These are phyloP conservation scores for Tagetes erecta DNA, from an alignment of 129 eudicot genomes.

Conservation along the genomic window DNA sequence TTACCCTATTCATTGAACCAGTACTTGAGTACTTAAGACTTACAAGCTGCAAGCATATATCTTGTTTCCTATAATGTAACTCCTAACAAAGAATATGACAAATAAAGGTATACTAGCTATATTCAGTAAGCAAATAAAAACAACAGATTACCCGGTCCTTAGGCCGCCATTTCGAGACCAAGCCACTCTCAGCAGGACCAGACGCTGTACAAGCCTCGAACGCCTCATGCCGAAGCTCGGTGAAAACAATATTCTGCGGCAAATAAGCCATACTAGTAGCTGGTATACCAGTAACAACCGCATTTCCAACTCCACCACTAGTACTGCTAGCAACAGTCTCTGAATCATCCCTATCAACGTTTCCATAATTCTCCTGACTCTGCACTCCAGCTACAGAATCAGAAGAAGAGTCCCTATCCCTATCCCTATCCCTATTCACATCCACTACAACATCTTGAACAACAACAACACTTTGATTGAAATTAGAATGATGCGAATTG, in stretches of 20 bases:
- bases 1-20: slow-evolving; percentile 20
- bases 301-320: slow-evolving; percentile 38
- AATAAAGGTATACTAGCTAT: too few relatives aligned
- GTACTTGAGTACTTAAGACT: slow-evolving; percentile 11
- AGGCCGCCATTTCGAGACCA: slow-evolving; percentile 94
- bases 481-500: slow-evolving; percentile 24
- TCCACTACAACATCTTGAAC: slow-evolving; percentile 29
- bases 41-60: not conserved
- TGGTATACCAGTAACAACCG: slow-evolving; percentile 29
- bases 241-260: slow-evolving; percentile 77
- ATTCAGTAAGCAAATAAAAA: not conserved
- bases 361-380: slow-evolving; percentile 24
- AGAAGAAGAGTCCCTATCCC: slow-evolving; percentile 38
- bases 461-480: slow-evolving; percentile 19
- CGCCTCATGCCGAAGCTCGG: slow-evolving; percentile 84
- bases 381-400: slow-evolving; percentile 41
- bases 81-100: not conserved
- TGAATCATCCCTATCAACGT: slow-evolving; percentile 41
- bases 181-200: slow-evolving; percentile 78
- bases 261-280: slow-evolving; percentile 82
- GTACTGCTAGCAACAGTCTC: slow-evolving; percentile 54
- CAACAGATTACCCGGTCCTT: slow-evolving; percentile 71
- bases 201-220: slow-evolving; percentile 68
- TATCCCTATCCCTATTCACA: slow-evolving; percentile 37
- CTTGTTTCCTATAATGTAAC: not conserved